Base-by-base conservation (phyloP, 345 rosid species). In the Bruguiera sexangula region DNA sequence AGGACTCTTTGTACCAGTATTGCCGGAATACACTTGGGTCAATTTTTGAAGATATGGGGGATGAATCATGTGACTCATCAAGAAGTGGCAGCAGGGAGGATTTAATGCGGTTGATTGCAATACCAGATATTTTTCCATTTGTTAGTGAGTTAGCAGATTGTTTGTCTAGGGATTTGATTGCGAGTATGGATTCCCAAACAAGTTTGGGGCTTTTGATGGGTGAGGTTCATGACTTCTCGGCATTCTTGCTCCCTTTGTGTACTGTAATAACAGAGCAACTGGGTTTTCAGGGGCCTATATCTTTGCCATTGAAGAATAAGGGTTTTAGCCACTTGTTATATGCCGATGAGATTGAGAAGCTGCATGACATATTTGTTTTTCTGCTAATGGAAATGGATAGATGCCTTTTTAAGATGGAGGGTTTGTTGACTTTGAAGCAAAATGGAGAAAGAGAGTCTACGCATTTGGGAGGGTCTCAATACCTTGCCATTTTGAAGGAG, bases 401-500 rank as follows among this genome's bases (percentile, higher is more conserved):
- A 5, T 90, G 96, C 79, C 87, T 95, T 61, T 10, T 8, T 0
- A 76, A 69, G 65, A 67, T 90, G 74, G 89, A 87, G 66, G 74
- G 76, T 52, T 69, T 46, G 37, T 53, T 85, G 76, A 53, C 57
- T 67, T 55, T 24, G 6, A 79, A 60, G 48, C 74, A 65, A 70
- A 79, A 26, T 75, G 82, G 74, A 69, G 90, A 81, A 61, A 83
- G 66, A 63, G 90, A 86, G 86, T 93, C 89, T 73, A 11, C 63
- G 68, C 55, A 24, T 67, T 71, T 80, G 0, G 81, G 73, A 54
- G 80, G 88, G 85, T 84, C 84, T 57, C 86, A 85, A 52, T 89
- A 92, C 74, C 92, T 95, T 82, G 78, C 85, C 34, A 78, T 92
- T 69, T 73, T 95, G 79, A 90, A 87, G 87, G 89, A 88, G 67